Percentiles rank a stretch among this genome's conserved stretches.
Conservation (phyloP, 2,329 filamentous ascomycete genomes). For the Scedosporium aurantiacum region DNA sequence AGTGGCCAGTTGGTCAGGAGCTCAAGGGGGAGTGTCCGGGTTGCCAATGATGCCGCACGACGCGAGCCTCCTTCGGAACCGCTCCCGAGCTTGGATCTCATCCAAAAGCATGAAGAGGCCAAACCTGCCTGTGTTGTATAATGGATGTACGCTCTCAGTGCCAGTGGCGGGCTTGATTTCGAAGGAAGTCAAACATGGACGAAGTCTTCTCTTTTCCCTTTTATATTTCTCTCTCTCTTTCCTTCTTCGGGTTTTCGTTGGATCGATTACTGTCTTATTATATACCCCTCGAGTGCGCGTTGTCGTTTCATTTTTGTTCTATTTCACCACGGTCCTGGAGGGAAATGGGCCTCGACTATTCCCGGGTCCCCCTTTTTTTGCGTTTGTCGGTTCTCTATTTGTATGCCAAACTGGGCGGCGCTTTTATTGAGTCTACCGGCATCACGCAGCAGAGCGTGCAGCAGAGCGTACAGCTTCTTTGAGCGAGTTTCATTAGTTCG, state of each 20-base stretch:
- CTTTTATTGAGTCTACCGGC: neutral
- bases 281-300: neutral
- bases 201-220: neutral
- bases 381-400: neutral
- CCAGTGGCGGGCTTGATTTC: too few species aligned
- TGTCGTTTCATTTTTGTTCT: constrained; percentile 1
- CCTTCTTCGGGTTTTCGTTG: neutral
- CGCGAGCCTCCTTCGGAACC: constrained; percentile 6
- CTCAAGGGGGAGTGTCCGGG: constrained; percentile 53
- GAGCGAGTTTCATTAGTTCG: neutral
- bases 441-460: neutral
- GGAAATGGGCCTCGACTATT: neutral
- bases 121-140: constrained; percentile 1
- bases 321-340: neutral
- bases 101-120: neutral
- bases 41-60: constrained; percentile 8
- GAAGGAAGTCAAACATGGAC: neutral
- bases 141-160: neutral
- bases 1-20: constrained; percentile 60
- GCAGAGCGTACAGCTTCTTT: neutral
- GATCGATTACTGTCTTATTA: constrained; percentile 1
- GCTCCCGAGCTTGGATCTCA: neutral
- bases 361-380: neutral
- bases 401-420: neutral
- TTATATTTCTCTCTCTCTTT: constrained; percentile 5